These are phyloP conservation scores for Hypoxylon sp. DNA, from an alignment of 2,329 filamentous ascomycete genomes.

Conservation along the genomic window DNA sequence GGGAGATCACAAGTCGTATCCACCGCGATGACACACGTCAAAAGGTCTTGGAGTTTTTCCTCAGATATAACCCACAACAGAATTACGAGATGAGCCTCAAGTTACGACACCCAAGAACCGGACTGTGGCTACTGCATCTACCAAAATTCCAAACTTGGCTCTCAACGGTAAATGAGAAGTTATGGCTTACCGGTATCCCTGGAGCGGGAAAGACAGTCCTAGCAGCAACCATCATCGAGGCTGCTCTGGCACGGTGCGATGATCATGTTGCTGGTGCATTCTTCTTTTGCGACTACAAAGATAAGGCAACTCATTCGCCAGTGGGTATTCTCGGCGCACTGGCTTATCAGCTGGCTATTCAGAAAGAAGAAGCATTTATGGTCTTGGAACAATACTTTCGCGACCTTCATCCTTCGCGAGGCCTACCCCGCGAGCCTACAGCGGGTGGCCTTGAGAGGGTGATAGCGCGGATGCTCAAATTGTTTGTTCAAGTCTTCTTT, in stretches of 20 bases:
- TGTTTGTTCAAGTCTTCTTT: constrained; percentile 35
- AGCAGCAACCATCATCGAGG: constrained; percentile 47
- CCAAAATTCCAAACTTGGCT: constrained; percentile 46
- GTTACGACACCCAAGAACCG: constrained; percentile 48
- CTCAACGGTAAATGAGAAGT: constrained; percentile 26
- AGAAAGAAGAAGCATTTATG: constrained; percentile 48
- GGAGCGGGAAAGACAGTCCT: constrained; percentile 53
- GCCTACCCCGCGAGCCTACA: constrained; percentile 19
- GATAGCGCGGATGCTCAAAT: constrained; percentile 21
- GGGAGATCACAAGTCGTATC: constrained; percentile 43
- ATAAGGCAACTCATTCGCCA: constrained; percentile 37
- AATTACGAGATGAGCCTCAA: constrained; percentile 44
- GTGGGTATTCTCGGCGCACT: constrained; percentile 50
- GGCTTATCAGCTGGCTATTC: constrained; percentile 51
- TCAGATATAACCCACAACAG: constrained; percentile 47
- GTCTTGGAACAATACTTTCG: constrained; percentile 42
- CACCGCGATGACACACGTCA: constrained; percentile 31
- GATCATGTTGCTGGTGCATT: constrained; percentile 41
- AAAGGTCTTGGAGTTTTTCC: constrained; percentile 43
- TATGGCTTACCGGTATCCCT: constrained; percentile 52
- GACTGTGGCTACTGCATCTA: constrained; percentile 43
- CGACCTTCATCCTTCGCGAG: constrained; percentile 29
- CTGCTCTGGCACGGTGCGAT: constrained; percentile 31
- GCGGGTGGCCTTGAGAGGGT: constrained; percentile 13
- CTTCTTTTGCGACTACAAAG: constrained; percentile 56